phyloP scores from a whole-genome alignment of 225 moss, liverwort and hornwort species.

The Lunularia cruciata region DNA sequence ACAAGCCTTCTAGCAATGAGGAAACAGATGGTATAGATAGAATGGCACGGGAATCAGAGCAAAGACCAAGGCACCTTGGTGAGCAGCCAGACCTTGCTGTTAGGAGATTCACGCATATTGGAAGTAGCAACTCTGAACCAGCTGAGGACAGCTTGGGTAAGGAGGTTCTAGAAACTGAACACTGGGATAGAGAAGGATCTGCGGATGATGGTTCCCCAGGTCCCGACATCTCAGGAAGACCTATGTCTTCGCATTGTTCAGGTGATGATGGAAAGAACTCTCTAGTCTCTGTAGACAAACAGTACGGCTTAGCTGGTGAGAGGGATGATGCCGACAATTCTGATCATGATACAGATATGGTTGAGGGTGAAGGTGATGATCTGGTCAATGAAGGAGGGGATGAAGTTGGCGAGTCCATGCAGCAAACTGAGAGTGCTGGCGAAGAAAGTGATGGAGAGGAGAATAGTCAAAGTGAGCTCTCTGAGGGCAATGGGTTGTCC shows the following conservation, averaged over 20 bases:
- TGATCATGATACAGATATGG: conserved; percentile 24
- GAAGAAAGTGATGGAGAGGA: conserved; percentile 53
- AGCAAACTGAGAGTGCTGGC: conserved; percentile 25
- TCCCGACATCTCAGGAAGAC: conserved; percentile 25
- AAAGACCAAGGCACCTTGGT: conserved; percentile 9
- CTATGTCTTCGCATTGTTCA: conserved; percentile 25
- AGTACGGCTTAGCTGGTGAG: conserved; percentile 1
- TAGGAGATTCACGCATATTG: conserved; percentile 1
- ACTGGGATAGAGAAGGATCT: conserved; percentile 17
- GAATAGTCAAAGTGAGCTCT: conserved; percentile 62
- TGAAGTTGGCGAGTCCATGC: conserved; percentile 28
- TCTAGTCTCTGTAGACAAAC: conserved; percentile 12
- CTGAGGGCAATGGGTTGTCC: conserved; percentile 44
- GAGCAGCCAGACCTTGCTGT: conserved; percentile 19
- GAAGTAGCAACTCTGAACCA: neutral
- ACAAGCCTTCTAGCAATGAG: neutral
- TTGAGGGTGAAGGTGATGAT: conserved; percentile 30
- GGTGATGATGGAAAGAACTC: conserved; percentile 32
- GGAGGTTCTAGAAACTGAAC: conserved; percentile 19
- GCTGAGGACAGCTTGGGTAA: conserved; percentile 19
- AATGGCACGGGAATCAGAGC: conserved; percentile 17
- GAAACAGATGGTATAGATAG: conserved; percentile 2
- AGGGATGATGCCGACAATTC: conserved; percentile 20
- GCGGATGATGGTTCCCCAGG: conserved; percentile 18
- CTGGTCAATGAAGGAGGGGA: conserved; percentile 16